Base-by-base conservation (phyloP, 108 stramenopile genomes). In the Conticribra guillardii region DNA sequence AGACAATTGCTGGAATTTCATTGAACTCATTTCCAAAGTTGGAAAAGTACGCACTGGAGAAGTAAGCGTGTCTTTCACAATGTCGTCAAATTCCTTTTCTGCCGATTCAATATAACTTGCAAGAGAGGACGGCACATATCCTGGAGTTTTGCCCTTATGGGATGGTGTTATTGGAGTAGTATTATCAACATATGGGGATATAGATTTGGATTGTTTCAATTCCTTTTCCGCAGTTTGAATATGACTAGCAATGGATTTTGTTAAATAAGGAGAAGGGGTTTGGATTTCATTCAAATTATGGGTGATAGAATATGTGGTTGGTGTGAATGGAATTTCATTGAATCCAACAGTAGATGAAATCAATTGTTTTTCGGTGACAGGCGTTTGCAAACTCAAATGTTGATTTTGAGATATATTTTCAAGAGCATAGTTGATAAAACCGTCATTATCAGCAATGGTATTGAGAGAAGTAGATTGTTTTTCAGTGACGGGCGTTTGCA, bases 21-120 rank as follows among this genome's bases (percentile, higher is more conserved):
- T n/a, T n/a, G n/a, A n/a, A n/a, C n/a, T n/a, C n/a, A n/a, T n/a
- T n/a, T n/a, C n/a, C n/a, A n/a, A n/a, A n/a, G n/a, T 19, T 19
- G 16, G 34, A 7, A 62, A 62, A 21, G 14, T 52, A 21, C 2
- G 50, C 30, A 27, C 28, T 22, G 64, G 64, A 53, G 64, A 65
- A 32, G 28, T 24, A 14, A 65, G 17, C 23, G 51, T 53, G 7
- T 65, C 64, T 33, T 37, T 51, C 50, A 65, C 1, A 0, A 65
- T 18, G n/a, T 21, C n/a, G n/a, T 65, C 64, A 17, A 65, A 19
- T 52, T 65, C 64, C 51, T 53, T 65, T 30, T 65, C 64, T 17
- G 64, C 47, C 18, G 64, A 53, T 65, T 49, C 50, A 19, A 65
- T 65, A 21, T 65, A 65, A 4, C 28, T 46, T 15, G 30, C 30